Evolutionary conservation across 257 asterid species (phyloP).

Genomic region (Handroanthus guayacan): DNA sequence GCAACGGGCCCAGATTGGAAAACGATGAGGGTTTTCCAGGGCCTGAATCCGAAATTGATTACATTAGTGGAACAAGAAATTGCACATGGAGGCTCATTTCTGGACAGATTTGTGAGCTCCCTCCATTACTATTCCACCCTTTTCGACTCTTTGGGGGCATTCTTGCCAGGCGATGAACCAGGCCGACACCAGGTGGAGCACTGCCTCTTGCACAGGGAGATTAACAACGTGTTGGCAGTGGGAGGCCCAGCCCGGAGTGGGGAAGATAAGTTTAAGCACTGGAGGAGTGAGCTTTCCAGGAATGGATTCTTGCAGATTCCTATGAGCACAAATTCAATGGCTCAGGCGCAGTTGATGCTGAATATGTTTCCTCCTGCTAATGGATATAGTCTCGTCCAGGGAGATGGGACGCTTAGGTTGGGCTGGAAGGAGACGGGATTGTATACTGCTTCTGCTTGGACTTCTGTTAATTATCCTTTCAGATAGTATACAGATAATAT

Average conservation of each 20-base stretch:
- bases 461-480: slow-evolving; percentile 45
- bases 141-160: slow-evolving; percentile 77
- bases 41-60: slow-evolving; percentile 59
- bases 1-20: slow-evolving; percentile 83
- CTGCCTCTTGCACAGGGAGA: slow-evolving; percentile 62
- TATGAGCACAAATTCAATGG: slow-evolving; percentile 77
- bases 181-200: slow-evolving; percentile 65
- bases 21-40: slow-evolving; percentile 61
- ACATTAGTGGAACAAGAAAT: slow-evolving; percentile 84
- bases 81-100: slow-evolving; percentile 64
- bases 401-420: slow-evolving; percentile 80
- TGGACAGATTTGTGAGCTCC: slow-evolving; percentile 81
- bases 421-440: slow-evolving; percentile 89
- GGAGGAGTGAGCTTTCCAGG: slow-evolving; percentile 70
- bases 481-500: slow-evolving; percentile 19
- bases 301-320: slow-evolving; percentile 64
- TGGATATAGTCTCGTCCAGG: slow-evolving; percentile 76
- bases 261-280: slow-evolving; percentile 71
- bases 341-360: slow-evolving; percentile 78
- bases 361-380: slow-evolving; percentile 69
- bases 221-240: slow-evolving; percentile 70
- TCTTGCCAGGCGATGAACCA: slow-evolving; percentile 51
- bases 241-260: slow-evolving; percentile 93
- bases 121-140: slow-evolving; percentile 80
- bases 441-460: slow-evolving; percentile 89